Base-by-base conservation (phyloP, 148 eudicot genomes). In the Camellia sinensis region DNA sequence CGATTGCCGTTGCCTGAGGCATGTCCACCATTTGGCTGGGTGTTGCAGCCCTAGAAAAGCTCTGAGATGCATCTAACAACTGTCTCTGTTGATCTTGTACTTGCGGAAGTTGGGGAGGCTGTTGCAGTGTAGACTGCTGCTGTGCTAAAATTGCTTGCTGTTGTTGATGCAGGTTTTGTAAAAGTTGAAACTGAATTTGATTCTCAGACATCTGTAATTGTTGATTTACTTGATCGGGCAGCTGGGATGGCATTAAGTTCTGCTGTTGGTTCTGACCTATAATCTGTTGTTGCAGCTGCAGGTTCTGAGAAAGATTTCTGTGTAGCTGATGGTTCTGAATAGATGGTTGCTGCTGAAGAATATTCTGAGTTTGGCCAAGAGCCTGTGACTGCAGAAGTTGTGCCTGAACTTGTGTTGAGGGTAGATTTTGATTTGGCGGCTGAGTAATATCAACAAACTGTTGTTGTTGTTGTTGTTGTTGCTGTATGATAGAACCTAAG, bases 131-230 rank as follows among this genome's bases (percentile, higher is more conserved):
- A 50, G 95, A 84, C 5, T 48, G 52, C 50, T 89, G 94, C 45
- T 89, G 98, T 52, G 93, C 83, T 71, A 90, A 75, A 74, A 83
- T 67, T 65, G 93, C 82, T 74, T 87, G 96, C 66, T 90, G 92
- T 5, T 94, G 95, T 76, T 90, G 91, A 78, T 93, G 96, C 64
- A 87, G 84, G 84, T 94, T 96, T 74, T 90, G 95, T 71, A 93
- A 68, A 76, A 92, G 82, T 61, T 95, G 98, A 74, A 89, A 80
- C 84, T 90, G 92, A 22, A 89, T 76, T 81, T 91, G 97, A 81
- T 79, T 86, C 21, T 91, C 97, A 9, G 91, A 71, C 76, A 86
- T 75, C 57, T 89, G 90, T 59, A 78, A 48, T 72, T 90, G 92
- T 67, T 88, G 95, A 80, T 82, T 93, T 41, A 82, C 50, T 69